phyloP scores from a whole-genome alignment of 2,329 filamentous ascomycete species.

The Paramyrothecium sp. region DNA sequence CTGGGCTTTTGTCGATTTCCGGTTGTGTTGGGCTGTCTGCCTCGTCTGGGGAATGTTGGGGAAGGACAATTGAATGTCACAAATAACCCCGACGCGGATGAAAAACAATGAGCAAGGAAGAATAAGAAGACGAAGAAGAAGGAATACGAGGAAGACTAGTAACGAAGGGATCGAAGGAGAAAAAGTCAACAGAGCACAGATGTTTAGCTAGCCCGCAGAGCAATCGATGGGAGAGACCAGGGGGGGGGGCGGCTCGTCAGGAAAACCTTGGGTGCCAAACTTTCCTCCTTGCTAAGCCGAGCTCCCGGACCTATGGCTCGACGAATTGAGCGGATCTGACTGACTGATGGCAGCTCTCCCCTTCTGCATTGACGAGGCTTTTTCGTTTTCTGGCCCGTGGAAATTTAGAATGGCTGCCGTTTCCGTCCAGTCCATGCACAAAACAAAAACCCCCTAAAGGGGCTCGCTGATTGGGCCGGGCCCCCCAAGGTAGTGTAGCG shows the following conservation, averaged over 20 bases:
- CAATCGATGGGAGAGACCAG: too few relatives aligned
- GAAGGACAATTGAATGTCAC: conserved; percentile 7
- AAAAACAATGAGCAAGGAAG: conserved; percentile 8
- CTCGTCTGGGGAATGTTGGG: too few relatives aligned
- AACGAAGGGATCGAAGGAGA: not conserved
- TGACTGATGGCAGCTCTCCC: not conserved
- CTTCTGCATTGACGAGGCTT: not conserved
- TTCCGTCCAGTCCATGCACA: not conserved
- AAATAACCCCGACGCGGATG: conserved; percentile 3
- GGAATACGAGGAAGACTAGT: not conserved
- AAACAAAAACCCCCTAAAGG: not conserved
- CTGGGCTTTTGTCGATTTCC: conserved; percentile 4
- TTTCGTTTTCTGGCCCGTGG: not conserved
- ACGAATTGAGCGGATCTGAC: too few relatives aligned
- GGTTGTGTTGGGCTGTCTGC: too few relatives aligned
- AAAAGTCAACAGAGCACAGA: not conserved
- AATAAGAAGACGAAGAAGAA: not conserved
- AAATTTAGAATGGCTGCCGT: not conserved
- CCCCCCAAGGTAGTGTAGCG: not conserved
- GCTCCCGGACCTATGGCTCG: too few relatives aligned
- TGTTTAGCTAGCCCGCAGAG: not conserved
- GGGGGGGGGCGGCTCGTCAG: too few relatives aligned
- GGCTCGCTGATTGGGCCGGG: not conserved
- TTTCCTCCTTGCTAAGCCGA: too few relatives aligned
- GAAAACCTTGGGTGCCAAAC: too few relatives aligned